Base-by-base conservation (phyloP, 2,329 filamentous ascomycete genomes). In the Plectosphaerella plurivora region DNA sequence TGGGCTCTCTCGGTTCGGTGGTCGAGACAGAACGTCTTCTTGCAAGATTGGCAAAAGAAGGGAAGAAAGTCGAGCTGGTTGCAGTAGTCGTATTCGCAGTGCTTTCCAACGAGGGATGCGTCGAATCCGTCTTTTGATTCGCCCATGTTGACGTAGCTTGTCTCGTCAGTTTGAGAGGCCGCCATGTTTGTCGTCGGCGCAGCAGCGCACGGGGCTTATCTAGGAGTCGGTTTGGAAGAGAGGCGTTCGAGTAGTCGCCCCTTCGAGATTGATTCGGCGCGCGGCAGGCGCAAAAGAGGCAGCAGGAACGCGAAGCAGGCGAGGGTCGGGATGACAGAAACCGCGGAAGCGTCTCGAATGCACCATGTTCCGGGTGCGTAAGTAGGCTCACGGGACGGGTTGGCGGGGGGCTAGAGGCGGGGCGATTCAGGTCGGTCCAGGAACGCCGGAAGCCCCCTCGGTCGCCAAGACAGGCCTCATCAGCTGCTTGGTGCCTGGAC, bases 61-160 rank as follows among this genome's bases (percentile, higher is more conserved):
- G 94, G 94, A 5, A 99, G 83, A 70, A 99, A 97, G 72, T 97
- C 94, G 55, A 97, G 88, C 66, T 94, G 89, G 67, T 92, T 88
- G 78, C 94, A 99, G 77, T 91, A 95, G 59, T 87, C 77, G 72
- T 89, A 87, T 69, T 97, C 85, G 80, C 94, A 99, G 76, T 97
- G 92, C 56, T 83, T 83, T 70, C 94, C 94, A 61, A 97, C 87
- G 22, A 92, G 82, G 62, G 89, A 87, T 47, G 92, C 87, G 71
- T 97, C 92, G 67, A 79, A 66, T 54, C 71, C 79, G 63, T 84
- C 81, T 50, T 57, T 57, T 16, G 54, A 50, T 12, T 58, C 56
- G 64, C 87, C 78, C 87, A 92, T 92, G 56, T 79, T 81, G 67
- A 86, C 79, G 74, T 86, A 91, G 67, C 77, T 86, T 47, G 76